A percentile compares a stretch with the other conserved stretches of the same genome.
These are phyloP conservation scores for Podaxis sp. DNA, from an alignment of 768 basidiomycete species.

Conservation along the genomic window DNA sequence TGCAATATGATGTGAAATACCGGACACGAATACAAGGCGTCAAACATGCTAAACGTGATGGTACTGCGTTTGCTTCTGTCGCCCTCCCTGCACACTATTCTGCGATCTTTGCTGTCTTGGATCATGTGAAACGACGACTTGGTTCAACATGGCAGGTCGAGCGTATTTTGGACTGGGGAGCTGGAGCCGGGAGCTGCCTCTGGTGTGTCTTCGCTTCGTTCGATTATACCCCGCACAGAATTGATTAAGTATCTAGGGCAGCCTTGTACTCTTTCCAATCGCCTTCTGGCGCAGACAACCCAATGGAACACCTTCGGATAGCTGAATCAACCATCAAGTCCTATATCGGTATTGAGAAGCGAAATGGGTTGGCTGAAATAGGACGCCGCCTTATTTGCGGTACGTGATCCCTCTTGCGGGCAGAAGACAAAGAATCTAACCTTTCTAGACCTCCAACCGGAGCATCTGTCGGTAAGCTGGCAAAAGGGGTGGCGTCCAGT, in stretches of 20 bases:
- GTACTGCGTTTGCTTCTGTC: constrained; percentile 81
- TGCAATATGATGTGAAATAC: constrained; percentile 57
- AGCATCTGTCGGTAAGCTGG: constrained; percentile 49
- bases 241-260: constrained; percentile 49
- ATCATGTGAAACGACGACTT: constrained; percentile 62
- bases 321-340: constrained; percentile 51
- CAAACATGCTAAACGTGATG: constrained; percentile 67
- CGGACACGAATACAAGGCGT: constrained; percentile 56
- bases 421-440: background rate
- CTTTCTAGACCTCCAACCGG: constrained; percentile 23
- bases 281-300: constrained; percentile 20
- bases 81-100: constrained; percentile 87
- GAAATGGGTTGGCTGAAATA: constrained; percentile 66
- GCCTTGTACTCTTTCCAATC: constrained; percentile 63
- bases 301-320: constrained; percentile 35
- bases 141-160: constrained; percentile 61
- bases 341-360: constrained; percentile 79
- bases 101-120: constrained; percentile 73
- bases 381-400: constrained; percentile 64
- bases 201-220: constrained; percentile 51
- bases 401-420: constrained; percentile 27
- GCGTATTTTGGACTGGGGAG: constrained; percentile 80
- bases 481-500: constrained; percentile 56
- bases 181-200: constrained; percentile 78
- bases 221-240: constrained; percentile 3